Base-by-base conservation (phyloP, 208 protist genomes). In the Leptomonas seymouri region DNA sequence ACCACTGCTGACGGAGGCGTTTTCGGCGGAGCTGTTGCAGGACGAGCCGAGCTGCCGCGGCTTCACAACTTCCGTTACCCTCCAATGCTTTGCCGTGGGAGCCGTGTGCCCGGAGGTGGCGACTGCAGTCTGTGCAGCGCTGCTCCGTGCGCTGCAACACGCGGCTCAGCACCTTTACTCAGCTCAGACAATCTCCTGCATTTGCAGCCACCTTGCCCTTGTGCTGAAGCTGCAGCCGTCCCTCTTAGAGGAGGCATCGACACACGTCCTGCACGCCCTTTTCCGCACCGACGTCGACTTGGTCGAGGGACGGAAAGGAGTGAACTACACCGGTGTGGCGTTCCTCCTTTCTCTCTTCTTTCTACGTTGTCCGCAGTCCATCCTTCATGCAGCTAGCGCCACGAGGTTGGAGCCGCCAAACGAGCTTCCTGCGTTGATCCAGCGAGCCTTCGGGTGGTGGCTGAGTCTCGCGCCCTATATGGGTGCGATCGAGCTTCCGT, bases 391-490 rank as follows among this genome's bases (percentile, higher is more conserved):
- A 6, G 63, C 55, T 28, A 11, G 21, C 30, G 41, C 30, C 27
- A 28, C 45, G 23, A 18, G 21, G 20, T 9, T 39, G 4, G 48
- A 3, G 5, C 18, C 39, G 25, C 42, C 18, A 11, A 18, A 53
- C 31, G 51, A 48, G 1, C 1, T 14, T 20, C 6, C 63, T 49
- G 3, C 25, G 50, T 1, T 23, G 34, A 36, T 63, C 8, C 72
- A 71, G 59, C 71, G 66, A n/a, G 60, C 46, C 15, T 76, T 82
- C 20, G 71, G 71, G 21, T 82, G 71, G 76, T 82, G 76, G 76
- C 42, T 71, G 27, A 78, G 55, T 28, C 59, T 82, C 44, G 71
- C 76, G 12, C 60, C 51, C 8, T 82, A 78, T 53, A 74, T 68
- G 55, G 76, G 78, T 50, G 23, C 64, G 14, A 3, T 63, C 16